Evolutionary conservation across 2,329 filamentous ascomycete species (phyloP), one percentile per base, ranked within the genome.

Genomic region (Basipetospora chlamydospora): DNA sequence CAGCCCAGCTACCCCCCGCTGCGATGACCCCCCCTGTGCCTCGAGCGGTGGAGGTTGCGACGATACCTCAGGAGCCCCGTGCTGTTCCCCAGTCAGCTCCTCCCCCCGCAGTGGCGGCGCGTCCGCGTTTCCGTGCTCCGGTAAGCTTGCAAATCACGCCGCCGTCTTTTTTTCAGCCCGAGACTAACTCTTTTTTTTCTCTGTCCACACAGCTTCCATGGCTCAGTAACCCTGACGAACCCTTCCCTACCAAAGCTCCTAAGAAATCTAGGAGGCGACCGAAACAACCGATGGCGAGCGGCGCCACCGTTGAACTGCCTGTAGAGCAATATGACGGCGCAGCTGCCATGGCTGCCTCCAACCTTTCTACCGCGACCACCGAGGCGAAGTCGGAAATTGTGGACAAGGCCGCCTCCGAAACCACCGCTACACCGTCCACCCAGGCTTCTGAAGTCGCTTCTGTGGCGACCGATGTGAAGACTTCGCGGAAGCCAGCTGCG

Each of bases 281-380:
- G 22, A 30, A 22, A 20, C 35, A 37, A 17, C 49, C 6, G 43
- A 63, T 16, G 53, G 48, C 53, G 6, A 50, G 60, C 26, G 52
- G 52, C 5, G 47, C 56, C 23, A 46, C 55, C 11, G 55, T 71
- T 1, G 62, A 64, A 33, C 48, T 64, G 3, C 66, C 63, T 13
- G 47, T 51, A 18, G 59, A 56, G 28, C 58, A 58, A 37, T 53
- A 58, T 26, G 60, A 57, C 26, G 47, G 51, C 9, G 33, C 48
- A 2, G 35, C n/a, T n/a, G n/a, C n/a, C n/a, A n/a, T n/a, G n/a
- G n/a, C n/a, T n/a, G n/a, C n/a, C n/a, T n/a, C n/a, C n/a, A n/a
- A n/a, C n/a, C 42, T 45, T 21, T 37, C 44, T 10, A 45, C 44
- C 13, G 32, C 44, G n/a, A 39, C 41, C 35, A 41, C 43, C 3